These are phyloP conservation scores for Podila epigama DNA, from an alignment of 192 early-diverging fungal species.

Conservation along the genomic window DNA sequence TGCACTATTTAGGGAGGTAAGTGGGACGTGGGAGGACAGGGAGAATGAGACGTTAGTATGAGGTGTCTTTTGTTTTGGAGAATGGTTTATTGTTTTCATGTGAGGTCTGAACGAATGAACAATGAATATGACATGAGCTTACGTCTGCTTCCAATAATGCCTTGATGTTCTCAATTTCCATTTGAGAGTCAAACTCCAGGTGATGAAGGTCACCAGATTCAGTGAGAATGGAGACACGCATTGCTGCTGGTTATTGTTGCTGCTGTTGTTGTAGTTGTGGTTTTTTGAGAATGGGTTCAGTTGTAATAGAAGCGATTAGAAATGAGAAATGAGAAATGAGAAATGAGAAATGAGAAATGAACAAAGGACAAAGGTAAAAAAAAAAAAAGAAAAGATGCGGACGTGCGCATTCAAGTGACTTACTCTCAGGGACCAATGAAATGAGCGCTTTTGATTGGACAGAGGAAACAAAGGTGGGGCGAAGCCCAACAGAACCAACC, in stretches of 20 bases:
- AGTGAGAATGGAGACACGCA: slow-evolving; percentile 67
- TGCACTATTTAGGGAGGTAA: slow-evolving; percentile 58
- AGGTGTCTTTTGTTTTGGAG: not conserved
- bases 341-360: not conserved
- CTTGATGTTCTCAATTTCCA: slow-evolving; percentile 78
- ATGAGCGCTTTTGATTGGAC: too few species aligned
- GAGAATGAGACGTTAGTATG: not conserved
- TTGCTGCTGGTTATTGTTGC: slow-evolving; percentile 11
- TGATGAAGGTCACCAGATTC: slow-evolving; percentile 66
- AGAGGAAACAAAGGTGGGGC: too few species aligned
- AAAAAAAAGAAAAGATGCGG: not conserved
- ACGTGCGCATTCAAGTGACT: too few species aligned
- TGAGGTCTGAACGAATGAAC: slow-evolving; percentile 1
- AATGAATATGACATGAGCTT: slow-evolving; percentile 3
- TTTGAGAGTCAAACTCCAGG: slow-evolving; percentile 75
- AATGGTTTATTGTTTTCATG: not conserved
- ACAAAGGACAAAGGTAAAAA: not conserved
- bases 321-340: not conserved
- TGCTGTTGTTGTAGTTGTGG: not conserved
- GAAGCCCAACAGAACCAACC: too few species aligned
- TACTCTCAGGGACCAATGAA: too few species aligned
- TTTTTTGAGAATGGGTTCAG: not conserved
- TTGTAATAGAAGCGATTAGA: not conserved
- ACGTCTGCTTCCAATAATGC: slow-evolving; percentile 90
- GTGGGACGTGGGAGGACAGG: not conserved